These are phyloP conservation scores for Alloascoidea hylecoeti DNA, from an alignment of 805 yeast genomes.

Conservation along the genomic window DNA sequence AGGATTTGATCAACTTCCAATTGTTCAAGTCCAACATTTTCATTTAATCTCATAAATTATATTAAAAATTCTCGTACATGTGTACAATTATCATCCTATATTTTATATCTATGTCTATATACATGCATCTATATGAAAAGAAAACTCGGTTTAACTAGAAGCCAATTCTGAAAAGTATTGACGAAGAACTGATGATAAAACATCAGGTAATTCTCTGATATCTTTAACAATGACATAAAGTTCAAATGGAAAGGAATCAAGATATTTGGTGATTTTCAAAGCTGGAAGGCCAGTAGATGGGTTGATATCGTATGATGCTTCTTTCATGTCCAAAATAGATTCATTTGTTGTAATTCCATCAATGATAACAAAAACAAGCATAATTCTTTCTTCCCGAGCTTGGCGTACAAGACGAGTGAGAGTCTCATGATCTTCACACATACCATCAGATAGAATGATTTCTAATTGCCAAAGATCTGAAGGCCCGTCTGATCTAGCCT, in stretches of 20 bases:
- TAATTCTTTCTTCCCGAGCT: slow-evolving; percentile 83
- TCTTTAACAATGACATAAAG: slow-evolving; percentile 89
- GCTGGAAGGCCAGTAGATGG: slow-evolving; percentile 48
- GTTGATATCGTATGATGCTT: slow-evolving; percentile 66
- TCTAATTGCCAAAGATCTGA: slow-evolving; percentile 83
- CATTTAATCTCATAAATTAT: too few relatives aligned
- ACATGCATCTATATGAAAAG: too few relatives aligned
- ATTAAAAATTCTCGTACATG: too few relatives aligned
- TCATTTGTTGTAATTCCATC: slow-evolving; percentile 67
- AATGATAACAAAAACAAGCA: slow-evolving; percentile 89
- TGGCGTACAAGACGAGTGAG: slow-evolving; percentile 73
- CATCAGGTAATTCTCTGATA: slow-evolving; percentile 80
- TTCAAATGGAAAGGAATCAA: slow-evolving; percentile 94
- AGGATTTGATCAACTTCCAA: too few relatives aligned
- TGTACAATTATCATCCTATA: too few relatives aligned
- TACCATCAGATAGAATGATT: slow-evolving; percentile 90
- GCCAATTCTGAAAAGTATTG: slow-evolving; percentile 80
- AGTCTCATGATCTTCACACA: slow-evolving; percentile 87
- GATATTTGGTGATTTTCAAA: slow-evolving; percentile 67
- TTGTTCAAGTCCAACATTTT: too few relatives aligned
- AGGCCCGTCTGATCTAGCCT: slow-evolving; percentile 31
- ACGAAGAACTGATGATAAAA: slow-evolving; percentile 77
- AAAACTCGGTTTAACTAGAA: too few relatives aligned
- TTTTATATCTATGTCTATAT: too few relatives aligned
- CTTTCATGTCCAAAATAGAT: slow-evolving; percentile 89